Evolutionary conservation across 306 rosid species (phyloP).

Genomic region (Erythrophleum fordii): DNA sequence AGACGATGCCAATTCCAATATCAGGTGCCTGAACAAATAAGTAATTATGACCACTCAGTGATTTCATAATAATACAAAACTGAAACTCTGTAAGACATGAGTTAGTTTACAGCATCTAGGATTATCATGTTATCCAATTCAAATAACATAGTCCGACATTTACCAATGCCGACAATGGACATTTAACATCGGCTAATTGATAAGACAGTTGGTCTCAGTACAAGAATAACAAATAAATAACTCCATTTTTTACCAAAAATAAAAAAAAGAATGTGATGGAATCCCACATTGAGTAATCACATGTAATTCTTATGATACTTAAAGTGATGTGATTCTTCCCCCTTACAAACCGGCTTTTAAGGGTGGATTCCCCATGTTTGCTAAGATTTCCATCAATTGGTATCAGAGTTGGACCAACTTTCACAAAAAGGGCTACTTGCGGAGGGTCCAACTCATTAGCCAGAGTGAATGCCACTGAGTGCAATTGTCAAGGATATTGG

Average conservation of each 20-base stretch:
- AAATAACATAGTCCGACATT: slow-evolving; percentile 1
- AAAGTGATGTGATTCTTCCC: too few relatives aligned
- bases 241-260: slow-evolving; percentile 22
- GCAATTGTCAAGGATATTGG: too few relatives aligned
- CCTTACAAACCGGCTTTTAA: too few relatives aligned
- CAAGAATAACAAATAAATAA: slow-evolving; percentile 13
- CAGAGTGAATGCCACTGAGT: too few relatives aligned
- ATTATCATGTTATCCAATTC: slow-evolving; percentile 19
- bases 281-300: too few relatives aligned
- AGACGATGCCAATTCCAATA: slow-evolving; percentile 78
- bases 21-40: slow-evolving; percentile 57
- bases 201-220: slow-evolving; percentile 14
- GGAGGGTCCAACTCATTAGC: too few relatives aligned
- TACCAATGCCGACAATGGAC: background rate
- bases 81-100: slow-evolving; percentile 14
- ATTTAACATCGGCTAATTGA: background rate
- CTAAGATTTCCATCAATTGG: too few relatives aligned
- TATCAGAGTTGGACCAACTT: too few relatives aligned
- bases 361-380: too few relatives aligned
- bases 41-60: slow-evolving; percentile 27
- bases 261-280: background rate
- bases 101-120: slow-evolving; percentile 12
- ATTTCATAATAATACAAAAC: slow-evolving; percentile 22
- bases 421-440: too few relatives aligned
- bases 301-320: too few relatives aligned